Evolutionary conservation across 495 filamentous ascomycete genomes (phyloP).

Genomic region (Beverwykella pulmonaria): DNA sequence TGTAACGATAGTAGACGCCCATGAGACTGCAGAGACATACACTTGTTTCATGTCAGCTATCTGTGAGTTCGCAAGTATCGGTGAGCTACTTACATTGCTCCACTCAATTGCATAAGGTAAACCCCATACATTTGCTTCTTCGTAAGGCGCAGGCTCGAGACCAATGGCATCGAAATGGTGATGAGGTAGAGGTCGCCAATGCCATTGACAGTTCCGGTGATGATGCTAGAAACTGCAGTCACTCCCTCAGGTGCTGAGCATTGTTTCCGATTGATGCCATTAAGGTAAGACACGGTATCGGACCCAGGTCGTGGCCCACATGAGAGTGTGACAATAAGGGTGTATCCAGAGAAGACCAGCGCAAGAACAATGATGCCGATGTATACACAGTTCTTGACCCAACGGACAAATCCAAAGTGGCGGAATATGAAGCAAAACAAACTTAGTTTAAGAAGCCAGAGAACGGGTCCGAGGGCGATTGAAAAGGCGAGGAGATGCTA

Average conservation of each 20-base stretch:
- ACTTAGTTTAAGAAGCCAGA: slow-evolving; percentile 26
- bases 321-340: slow-evolving; percentile 20
- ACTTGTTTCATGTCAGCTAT: neutral
- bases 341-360: slow-evolving; percentile 18
- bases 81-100: slow-evolving; percentile 10
- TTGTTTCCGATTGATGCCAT: slow-evolving; percentile 12
- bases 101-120: slow-evolving; percentile 4
- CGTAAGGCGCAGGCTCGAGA: slow-evolving; percentile 1
- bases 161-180: neutral
- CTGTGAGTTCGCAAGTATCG: neutral
- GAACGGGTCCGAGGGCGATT: slow-evolving; percentile 19
- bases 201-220: slow-evolving; percentile 16
- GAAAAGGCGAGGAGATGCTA: slow-evolving; percentile 18
- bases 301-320: slow-evolving; percentile 24
- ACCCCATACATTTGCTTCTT: slow-evolving; percentile 20
- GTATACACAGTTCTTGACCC: slow-evolving; percentile 26
- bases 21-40: slow-evolving; percentile 23
- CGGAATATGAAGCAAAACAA: slow-evolving; percentile 20
- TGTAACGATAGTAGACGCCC: slow-evolving; percentile 19
- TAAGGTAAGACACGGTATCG: slow-evolving; percentile 14
- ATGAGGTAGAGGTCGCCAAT: slow-evolving; percentile 18
- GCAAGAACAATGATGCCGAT: slow-evolving; percentile 22
- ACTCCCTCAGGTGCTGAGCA: slow-evolving; percentile 17
- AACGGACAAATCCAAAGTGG: slow-evolving; percentile 15
- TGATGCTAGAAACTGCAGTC: slow-evolving; percentile 12